Evolutionary conservation across 192 early-diverging fungal genomes (phyloP).

Genomic region (Backusella westeae): DNA sequence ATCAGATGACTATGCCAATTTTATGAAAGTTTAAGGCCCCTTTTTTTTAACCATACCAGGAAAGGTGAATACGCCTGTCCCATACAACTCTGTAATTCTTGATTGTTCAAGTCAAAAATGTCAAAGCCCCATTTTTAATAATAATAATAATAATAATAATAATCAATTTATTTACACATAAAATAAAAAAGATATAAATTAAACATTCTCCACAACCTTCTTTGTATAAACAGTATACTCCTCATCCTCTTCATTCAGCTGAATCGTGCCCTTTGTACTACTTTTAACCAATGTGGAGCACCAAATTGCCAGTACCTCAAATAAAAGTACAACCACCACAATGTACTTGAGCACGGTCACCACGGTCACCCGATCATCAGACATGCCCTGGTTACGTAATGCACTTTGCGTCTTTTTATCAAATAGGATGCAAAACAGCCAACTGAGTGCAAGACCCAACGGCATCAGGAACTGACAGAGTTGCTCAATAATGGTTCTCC

Average conservation of each 20-base stretch:
- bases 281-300: neutral
- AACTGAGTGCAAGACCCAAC: slow-evolving; percentile 18
- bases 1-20: too few species aligned
- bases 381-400: neutral
- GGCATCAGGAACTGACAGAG: slow-evolving; percentile 27
- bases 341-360: neutral
- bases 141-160: too few species aligned
- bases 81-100: too few species aligned
- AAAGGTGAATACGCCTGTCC: too few species aligned
- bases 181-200: neutral
- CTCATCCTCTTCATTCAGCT: neutral
- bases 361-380: neutral
- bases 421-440: slow-evolving; percentile 26
- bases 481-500: slow-evolving; percentile 13
- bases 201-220: neutral
- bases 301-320: neutral
- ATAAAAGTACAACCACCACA: neutral
- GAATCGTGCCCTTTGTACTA: neutral
- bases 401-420: slow-evolving; percentile 11
- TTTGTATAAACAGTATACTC: neutral
- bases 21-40: too few species aligned
- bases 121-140: too few species aligned
- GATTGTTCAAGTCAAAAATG: too few species aligned
- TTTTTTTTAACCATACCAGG: too few species aligned
- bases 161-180: neutral